Evolutionary conservation across 257 asterid genomes (phyloP).

Genomic region (Nicotiana tomentosiformis): DNA sequence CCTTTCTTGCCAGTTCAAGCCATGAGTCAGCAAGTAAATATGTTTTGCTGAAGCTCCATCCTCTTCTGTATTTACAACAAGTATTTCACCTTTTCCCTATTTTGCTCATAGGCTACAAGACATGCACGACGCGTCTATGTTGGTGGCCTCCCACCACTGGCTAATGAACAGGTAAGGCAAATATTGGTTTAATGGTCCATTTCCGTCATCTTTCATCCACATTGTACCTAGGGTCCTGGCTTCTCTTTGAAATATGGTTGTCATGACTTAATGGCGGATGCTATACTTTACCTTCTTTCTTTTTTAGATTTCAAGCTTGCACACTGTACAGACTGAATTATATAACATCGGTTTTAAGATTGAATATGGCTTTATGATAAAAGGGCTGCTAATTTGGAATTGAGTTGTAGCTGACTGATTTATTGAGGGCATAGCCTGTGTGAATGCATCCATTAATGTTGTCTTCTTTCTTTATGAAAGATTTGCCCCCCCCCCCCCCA

Average conservation of each 20-base stretch:
- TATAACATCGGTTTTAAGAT: not conserved
- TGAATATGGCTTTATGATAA: not conserved
- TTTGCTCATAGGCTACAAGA: constrained; percentile 69
- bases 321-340: not conserved
- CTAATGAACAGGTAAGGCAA: constrained; percentile 79
- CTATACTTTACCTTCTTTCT: not conserved
- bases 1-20: constrained; percentile 85
- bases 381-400: not conserved
- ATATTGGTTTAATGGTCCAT: not conserved
- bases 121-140: constrained; percentile 98
- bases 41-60: not conserved
- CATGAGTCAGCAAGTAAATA: constrained; percentile 93
- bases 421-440: not conserved
- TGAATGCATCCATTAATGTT: not conserved
- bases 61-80: not conserved
- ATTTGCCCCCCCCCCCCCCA: not conserved
- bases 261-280: not conserved
- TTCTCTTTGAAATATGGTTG: not conserved
- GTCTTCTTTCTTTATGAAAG: not conserved
- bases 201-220: not conserved
- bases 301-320: not conserved
- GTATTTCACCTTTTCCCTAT: not conserved
- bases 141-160: constrained; percentile 95
- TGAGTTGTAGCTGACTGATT: not conserved
- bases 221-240: not conserved